Base-by-base conservation (phyloP, 2,329 filamentous ascomycete genomes). In the Fusarium sp. region DNA sequence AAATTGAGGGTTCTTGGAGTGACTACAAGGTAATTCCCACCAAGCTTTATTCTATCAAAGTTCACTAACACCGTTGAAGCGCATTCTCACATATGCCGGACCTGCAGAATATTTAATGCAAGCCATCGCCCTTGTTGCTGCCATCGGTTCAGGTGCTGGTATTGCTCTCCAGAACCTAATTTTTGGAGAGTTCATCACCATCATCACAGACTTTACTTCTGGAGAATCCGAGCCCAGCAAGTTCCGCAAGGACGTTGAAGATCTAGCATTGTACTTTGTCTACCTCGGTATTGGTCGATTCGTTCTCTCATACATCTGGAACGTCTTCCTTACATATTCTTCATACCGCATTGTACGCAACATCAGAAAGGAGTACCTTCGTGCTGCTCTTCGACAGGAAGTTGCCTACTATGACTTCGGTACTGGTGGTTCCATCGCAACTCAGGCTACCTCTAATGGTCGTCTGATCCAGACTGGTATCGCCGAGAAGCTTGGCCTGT, bases 211-310 rank as follows among this genome's bases (percentile, higher is more conserved):
- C 53, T 81, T 78, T 38, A 69, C 73, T 34, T 72, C 73, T 13
- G 73, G 74, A 6, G 51, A 55, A 12, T 71, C 74, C 2, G 58
- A 70, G 4, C 72, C 73, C 2, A 62, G 51, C 20, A 63, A 74
- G 12, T 78, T 81, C 28, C 76, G 76, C 4, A 61, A 59, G 16
- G 77, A 79, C 13, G 72, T 73, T 31, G 72, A 71, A n/a, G 72
- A 73, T 20, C 67, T 79, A 31, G 77, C 78, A 1, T 76, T 89
- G 8, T 88, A 85, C 72, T 88, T 89, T 68, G 79, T 89, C 28
- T 89, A 88, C 64, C 78, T 89, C 13, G 88, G 87, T 69, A 78
- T 88, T 51, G 86, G 76, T 0, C 83, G 85, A 44, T 85, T 88
- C 61, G 72, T 77, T 23, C 75, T 86, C 16, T 80, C 83, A 13